These are phyloP conservation scores for Bipolaris zeicola DNA, from an alignment of 2,329 filamentous ascomycete species.

Conservation along the genomic window DNA sequence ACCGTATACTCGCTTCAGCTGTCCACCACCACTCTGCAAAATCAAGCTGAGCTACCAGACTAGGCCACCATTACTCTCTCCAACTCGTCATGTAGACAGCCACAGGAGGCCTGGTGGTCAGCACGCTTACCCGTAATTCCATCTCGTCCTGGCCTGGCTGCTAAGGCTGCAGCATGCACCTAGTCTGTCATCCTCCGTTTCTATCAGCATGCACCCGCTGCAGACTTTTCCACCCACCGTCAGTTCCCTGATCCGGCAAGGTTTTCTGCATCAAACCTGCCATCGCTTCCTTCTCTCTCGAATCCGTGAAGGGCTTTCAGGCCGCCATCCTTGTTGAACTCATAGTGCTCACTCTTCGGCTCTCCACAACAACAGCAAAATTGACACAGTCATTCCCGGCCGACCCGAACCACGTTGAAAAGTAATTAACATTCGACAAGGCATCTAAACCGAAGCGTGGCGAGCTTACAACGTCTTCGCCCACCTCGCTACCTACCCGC, in stretches of 20 bases:
- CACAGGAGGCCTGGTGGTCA: background rate
- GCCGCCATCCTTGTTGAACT: background rate
- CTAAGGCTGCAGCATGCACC: too few relatives aligned
- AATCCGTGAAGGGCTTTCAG: background rate
- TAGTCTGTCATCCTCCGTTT: background rate
- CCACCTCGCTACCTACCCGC: background rate
- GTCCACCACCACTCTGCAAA: conserved; percentile 3
- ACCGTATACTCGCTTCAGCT: background rate
- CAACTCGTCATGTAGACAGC: background rate
- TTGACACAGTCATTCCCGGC: background rate
- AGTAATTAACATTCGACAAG: background rate
- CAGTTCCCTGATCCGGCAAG: background rate
- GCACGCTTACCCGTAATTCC: background rate
- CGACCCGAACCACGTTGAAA: background rate
- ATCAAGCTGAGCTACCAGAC: background rate
- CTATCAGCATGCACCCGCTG: background rate
- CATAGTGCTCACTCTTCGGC: conserved; percentile 11
- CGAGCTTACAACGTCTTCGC: background rate
- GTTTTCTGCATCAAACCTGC: background rate
- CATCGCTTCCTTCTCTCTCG: background rate
- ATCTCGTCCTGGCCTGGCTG: background rate
- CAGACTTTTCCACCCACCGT: background rate
- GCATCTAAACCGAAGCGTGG: background rate
- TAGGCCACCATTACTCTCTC: background rate
- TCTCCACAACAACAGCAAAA: conserved; percentile 6